Evolutionary conservation across 2,329 filamentous ascomycete genomes (phyloP).

Genomic region (Colletotrichum costaricense): DNA sequence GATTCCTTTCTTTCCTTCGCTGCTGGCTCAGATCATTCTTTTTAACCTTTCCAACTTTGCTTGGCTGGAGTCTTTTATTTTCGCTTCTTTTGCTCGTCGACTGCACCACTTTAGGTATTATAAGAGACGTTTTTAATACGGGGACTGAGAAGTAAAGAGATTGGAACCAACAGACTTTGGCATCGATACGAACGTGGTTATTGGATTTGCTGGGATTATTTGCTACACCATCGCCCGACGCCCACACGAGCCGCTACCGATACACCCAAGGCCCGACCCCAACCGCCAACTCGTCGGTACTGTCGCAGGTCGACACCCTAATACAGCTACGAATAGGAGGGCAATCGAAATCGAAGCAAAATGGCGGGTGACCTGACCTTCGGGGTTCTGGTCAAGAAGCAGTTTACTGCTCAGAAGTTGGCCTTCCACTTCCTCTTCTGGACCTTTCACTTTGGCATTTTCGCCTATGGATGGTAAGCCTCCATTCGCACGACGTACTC

Average conservation of each 20-base stretch:
- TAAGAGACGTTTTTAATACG: constrained; percentile 34
- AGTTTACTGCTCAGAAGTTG: constrained; percentile 78
- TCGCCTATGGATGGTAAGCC: constrained; percentile 85
- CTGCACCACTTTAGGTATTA: constrained; percentile 22
- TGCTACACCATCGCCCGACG: constrained; percentile 2
- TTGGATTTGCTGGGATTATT: constrained; percentile 19
- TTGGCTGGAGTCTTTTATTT: constrained; percentile 40
- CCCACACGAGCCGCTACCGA: constrained; percentile 4
- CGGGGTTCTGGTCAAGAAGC: constrained; percentile 63
- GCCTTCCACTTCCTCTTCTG: constrained; percentile 86
- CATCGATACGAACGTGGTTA: constrained; percentile 1
- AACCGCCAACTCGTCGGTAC: constrained; percentile 41
- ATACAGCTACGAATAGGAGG: constrained; percentile 22
- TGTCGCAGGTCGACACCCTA: constrained; percentile 68
- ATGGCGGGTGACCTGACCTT: constrained; percentile 50
- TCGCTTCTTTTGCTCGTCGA: constrained; percentile 43
- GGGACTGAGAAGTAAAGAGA: constrained; percentile 20
- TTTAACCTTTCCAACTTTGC: constrained; percentile 38
- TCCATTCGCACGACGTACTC: background rate
- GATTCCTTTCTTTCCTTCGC: constrained; percentile 55
- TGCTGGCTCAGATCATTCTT: constrained; percentile 71
- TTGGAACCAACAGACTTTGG: constrained; percentile 11
- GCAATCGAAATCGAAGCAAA: constrained; percentile 47
- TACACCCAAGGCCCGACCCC: constrained; percentile 34
- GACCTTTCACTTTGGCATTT: constrained; percentile 81